phyloP scores from a whole-genome alignment of 805 yeast species.

The Maudiozyma serrabonitensis region DNA sequence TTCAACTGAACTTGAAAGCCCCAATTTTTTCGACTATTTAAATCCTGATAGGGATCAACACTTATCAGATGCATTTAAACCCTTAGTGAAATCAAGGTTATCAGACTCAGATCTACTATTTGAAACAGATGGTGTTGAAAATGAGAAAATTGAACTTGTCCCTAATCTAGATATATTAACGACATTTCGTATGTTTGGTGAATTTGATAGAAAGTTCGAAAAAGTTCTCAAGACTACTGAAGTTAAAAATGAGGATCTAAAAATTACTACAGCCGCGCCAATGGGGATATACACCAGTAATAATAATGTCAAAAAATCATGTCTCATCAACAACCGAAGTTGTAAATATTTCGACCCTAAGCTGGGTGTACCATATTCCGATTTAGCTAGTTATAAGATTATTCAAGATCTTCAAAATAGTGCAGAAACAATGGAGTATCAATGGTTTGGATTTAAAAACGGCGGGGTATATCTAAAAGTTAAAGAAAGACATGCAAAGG shows the following conservation, averaged over 20 bases:
- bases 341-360: constrained; percentile 74
- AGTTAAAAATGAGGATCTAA: constrained; percentile 39
- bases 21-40: neutral
- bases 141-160: constrained; percentile 30
- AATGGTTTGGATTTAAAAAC: constrained; percentile 41
- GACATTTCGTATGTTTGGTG: constrained; percentile 51
- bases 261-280: constrained; percentile 61
- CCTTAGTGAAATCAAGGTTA: constrained; percentile 1
- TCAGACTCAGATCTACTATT: neutral
- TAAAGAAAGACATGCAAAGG: constrained; percentile 54
- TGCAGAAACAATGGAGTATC: constrained; percentile 34
- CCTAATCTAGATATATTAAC: constrained; percentile 32
- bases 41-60: neutral
- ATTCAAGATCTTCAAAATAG: constrained; percentile 45
- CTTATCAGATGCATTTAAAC: neutral
- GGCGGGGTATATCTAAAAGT: constrained; percentile 40
- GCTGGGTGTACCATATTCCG: constrained; percentile 77
- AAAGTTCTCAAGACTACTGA: constrained; percentile 37
- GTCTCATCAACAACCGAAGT: constrained; percentile 67
- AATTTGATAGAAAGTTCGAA: constrained; percentile 34
- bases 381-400: constrained; percentile 69
- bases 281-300: constrained; percentile 62
- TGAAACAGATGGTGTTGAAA: neutral
- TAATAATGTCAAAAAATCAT: constrained; percentile 48
- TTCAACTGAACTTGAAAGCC: neutral